These are phyloP conservation scores for Hordeum marinum DNA, from an alignment of 176 grass and related monocot genomes.

Conservation along the genomic window DNA sequence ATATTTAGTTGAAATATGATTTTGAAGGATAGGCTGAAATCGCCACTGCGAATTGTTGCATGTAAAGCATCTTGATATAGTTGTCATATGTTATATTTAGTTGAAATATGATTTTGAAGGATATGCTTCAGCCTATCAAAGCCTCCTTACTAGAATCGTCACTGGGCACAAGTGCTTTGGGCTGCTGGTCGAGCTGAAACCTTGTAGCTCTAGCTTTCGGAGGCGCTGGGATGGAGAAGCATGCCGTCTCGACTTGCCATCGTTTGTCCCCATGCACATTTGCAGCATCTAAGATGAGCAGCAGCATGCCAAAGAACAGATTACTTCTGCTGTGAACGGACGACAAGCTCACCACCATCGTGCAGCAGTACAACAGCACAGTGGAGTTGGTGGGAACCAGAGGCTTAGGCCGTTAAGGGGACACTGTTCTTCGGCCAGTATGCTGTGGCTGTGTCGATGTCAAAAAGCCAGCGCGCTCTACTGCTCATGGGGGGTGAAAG, in stretches of 20 bases:
- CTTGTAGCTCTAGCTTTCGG: background rate
- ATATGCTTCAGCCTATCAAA: too few relatives aligned
- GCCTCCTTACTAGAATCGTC: too few relatives aligned
- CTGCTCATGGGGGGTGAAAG: too few relatives aligned
- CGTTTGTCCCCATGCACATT: background rate
- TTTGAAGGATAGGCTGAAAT: too few relatives aligned
- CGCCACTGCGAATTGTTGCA: too few relatives aligned
- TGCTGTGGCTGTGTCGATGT: background rate
- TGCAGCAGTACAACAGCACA: background rate
- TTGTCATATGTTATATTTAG: too few relatives aligned
- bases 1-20: too few relatives aligned
- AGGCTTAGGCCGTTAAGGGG: background rate
- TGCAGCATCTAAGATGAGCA: background rate
- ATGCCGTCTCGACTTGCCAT: too few relatives aligned
- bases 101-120: too few relatives aligned
- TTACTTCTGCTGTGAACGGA: too few relatives aligned
- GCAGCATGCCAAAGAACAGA: background rate
- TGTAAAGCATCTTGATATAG: too few relatives aligned
- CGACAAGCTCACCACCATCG: background rate
- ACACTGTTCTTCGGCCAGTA: slow-evolving; percentile 14
- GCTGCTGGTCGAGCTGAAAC: too few relatives aligned
- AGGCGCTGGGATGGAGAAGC: background rate
- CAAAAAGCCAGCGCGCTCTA: background rate
- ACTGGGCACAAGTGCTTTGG: background rate
- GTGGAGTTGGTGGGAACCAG: background rate